Base-by-base conservation (phyloP, 371 early-diverging fungal genomes). In the Mycotypha africana region DNA sequence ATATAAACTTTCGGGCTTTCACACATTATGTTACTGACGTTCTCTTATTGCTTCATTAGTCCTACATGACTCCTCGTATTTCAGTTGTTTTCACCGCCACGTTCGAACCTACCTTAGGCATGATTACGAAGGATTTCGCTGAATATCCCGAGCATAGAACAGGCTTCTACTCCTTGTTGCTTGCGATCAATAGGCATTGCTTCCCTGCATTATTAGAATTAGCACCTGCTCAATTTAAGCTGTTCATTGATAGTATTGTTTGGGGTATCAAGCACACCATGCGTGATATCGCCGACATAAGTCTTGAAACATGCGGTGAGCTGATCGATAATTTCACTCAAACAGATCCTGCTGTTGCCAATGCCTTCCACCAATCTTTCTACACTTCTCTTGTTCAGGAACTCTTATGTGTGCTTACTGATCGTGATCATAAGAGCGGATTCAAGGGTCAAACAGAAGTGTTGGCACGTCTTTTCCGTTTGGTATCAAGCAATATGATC, bases 251-350 rank as follows among this genome's bases (percentile, higher is more conserved):
- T 74, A 87, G 91, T 51, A 81, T 97, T 45, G 89, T 96, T 17
- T 97, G 97, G 97, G 95, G 87, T n/a, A 92, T 97, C 78, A 98
- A 97, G 76, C 99, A 98, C 67, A 93, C 96, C 1, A 89, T 92
- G 88, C 84, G 96, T 51, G 98, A 98, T 60, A 93, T 98, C 65
- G 88, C 93, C 40, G 98, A 98, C 46, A 69, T 83, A 34, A 92
- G 94, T 21, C 81, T 98, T 38, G 74, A 68, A 16, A 95, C 93
- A 40, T 85, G 89, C 38, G 70, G 79, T 17, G 95, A 95, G 38
- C 60, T 98, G 58, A 73, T 98, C 52, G 84, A 77, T 47, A 92
- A 95, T 61, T 56, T 82, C 44, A 62, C 82, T 6, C 68, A 74
- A 15, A 74, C 86, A 33, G 95, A 93, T 38, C 74, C 84, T 4